phyloP scores from a whole-genome alignment of 2,329 filamentous ascomycete species.

The Xylaria multiplex region DNA sequence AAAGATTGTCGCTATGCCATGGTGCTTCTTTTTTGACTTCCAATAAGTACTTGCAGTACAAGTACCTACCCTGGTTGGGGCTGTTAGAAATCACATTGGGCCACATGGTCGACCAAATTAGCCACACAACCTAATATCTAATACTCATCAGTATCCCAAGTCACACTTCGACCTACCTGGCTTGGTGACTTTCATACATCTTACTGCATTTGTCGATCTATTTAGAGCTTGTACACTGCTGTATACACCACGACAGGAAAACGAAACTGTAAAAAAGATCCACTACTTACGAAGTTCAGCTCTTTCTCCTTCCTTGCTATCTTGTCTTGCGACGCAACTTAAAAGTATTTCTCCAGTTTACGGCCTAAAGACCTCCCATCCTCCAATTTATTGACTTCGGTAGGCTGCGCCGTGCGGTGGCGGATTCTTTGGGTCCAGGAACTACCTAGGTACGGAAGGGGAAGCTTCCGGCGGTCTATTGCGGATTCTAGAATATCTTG shows the following conservation, averaged over 20 bases:
- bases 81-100: conserved; percentile 46
- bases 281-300: conserved; percentile 23
- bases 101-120: conserved; percentile 49
- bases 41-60: conserved; percentile 35
- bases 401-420: conserved; percentile 30
- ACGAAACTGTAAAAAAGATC: conserved; percentile 27
- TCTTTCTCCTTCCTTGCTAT: conserved; percentile 22
- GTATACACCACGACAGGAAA: conserved; percentile 19
- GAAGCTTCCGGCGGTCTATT: conserved; percentile 19
- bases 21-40: conserved; percentile 41
- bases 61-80: conserved; percentile 46
- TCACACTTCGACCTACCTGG: conserved; percentile 39
- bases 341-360: conserved; percentile 28
- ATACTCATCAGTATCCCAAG: conserved; percentile 43
- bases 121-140: conserved; percentile 49
- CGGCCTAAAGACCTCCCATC: conserved; percentile 31
- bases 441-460: conserved; percentile 17
- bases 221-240: conserved; percentile 24
- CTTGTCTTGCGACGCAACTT: conserved; percentile 18
- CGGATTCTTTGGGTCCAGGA: conserved; percentile 31
- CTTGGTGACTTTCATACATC: conserved; percentile 26
- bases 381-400: neutral
- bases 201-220: conserved; percentile 26
- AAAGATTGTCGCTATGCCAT: conserved; percentile 50
- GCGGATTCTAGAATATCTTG: conserved; percentile 20